Evolutionary conservation across 345 rosid species (phyloP).

Genomic region (Citrus trifoliata): DNA sequence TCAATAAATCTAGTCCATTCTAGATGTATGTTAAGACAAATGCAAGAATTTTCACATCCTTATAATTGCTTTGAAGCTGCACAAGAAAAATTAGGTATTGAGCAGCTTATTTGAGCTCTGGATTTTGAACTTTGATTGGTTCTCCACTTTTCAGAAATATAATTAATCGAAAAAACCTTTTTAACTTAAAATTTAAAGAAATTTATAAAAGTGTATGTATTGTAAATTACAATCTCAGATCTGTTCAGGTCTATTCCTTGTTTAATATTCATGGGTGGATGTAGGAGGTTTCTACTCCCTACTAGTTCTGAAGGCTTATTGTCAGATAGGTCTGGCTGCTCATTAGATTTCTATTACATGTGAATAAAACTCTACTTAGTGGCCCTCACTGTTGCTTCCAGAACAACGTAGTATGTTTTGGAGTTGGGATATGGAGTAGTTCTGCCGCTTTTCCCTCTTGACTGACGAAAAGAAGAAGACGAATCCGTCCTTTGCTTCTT

Average conservation of each 20-base stretch:
- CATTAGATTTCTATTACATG: background rate
- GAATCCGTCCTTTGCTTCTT: background rate
- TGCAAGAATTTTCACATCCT: background rate
- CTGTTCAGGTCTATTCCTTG: background rate
- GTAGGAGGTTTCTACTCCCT: background rate
- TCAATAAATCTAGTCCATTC: background rate
- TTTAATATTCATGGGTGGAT: background rate
- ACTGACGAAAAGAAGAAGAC: background rate
- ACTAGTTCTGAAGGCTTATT: background rate
- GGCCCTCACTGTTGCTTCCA: background rate
- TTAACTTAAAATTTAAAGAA: background rate
- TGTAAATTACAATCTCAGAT: background rate
- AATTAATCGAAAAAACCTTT: background rate
- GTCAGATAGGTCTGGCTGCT: background rate
- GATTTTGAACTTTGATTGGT: background rate
- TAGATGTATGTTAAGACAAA: background rate
- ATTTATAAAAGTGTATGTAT: background rate
- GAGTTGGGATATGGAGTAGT: background rate
- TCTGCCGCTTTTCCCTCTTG: background rate
- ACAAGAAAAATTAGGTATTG: background rate
- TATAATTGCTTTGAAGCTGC: background rate
- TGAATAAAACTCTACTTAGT: background rate
- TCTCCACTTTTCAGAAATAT: background rate
- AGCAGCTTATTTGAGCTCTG: background rate
- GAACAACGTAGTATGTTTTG: background rate